Conservation (phyloP, 2,329 filamentous ascomycete species). For the Gnomoniopsis sp. region DNA sequence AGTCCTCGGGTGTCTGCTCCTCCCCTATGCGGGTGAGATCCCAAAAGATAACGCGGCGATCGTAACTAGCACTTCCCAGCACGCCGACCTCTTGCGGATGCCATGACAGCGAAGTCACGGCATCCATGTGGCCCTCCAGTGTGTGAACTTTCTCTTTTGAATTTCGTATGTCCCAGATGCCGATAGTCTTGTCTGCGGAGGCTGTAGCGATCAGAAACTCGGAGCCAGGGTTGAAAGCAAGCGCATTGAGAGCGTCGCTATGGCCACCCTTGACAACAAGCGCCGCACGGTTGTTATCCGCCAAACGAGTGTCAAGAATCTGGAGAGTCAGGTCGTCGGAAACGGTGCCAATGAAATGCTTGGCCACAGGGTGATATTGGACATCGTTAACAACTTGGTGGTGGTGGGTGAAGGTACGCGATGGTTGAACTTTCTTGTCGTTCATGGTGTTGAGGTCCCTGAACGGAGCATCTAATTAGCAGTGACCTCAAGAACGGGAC, state of each 20-base stretch:
- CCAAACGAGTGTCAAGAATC: constrained; percentile 79
- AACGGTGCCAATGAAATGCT: constrained; percentile 83
- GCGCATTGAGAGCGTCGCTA: constrained; percentile 88
- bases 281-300: constrained; percentile 63
- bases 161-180: constrained; percentile 91
- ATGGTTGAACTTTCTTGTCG: constrained; percentile 67
- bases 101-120: constrained; percentile 91
- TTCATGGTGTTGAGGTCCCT: constrained; percentile 30
- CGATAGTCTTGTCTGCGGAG: constrained; percentile 92
- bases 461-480: constrained; percentile 1
- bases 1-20: constrained; percentile 92
- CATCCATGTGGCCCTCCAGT: constrained; percentile 82
- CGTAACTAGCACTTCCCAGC: constrained; percentile 87
- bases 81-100: constrained; percentile 88
- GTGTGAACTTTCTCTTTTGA: constrained; percentile 87
- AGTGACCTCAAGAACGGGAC: background rate
- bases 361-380: constrained; percentile 86
- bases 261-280: constrained; percentile 72
- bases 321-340: constrained; percentile 94
- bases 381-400: constrained; percentile 93
- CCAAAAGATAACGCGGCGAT: constrained; percentile 94
- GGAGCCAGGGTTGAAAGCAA: constrained; percentile 90
- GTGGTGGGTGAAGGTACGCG: constrained; percentile 81
- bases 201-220: constrained; percentile 89
- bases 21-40: constrained; percentile 88